Conservation (phyloP, 495 filamentous ascomycete species). For the Aspergillus bridgeri region DNA sequence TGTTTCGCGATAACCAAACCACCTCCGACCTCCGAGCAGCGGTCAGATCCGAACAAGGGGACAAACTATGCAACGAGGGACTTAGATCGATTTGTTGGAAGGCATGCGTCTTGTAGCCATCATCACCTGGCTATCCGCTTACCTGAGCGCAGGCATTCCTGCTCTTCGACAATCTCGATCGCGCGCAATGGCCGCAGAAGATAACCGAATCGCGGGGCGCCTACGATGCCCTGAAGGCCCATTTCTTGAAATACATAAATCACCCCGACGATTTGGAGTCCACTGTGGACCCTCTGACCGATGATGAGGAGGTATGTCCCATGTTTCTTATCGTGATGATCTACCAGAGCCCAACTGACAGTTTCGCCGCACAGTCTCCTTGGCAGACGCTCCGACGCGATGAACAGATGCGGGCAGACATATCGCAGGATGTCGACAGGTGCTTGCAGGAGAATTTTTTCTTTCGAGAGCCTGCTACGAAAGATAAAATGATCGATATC, state of each 20-base stretch:
- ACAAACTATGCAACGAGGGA: slow-evolving; percentile 63
- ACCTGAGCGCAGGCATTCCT: slow-evolving; percentile 63
- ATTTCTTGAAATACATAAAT: slow-evolving; percentile 75
- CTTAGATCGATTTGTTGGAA: slow-evolving; percentile 94
- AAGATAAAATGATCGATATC: slow-evolving; percentile 80
- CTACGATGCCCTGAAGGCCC: slow-evolving; percentile 67
- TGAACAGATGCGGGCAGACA: slow-evolving; percentile 80
- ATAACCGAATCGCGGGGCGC: slow-evolving; percentile 66
- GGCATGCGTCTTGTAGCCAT: slow-evolving; percentile 41
- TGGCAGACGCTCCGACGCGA: slow-evolving; percentile 83
- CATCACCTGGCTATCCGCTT: slow-evolving; percentile 10
- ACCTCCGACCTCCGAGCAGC: slow-evolving; percentile 63
- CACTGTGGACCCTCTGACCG: slow-evolving; percentile 77
- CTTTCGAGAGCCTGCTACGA: slow-evolving; percentile 76
- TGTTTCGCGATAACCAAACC: slow-evolving; percentile 56
- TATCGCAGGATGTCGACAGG: slow-evolving; percentile 90
- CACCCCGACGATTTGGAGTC: slow-evolving; percentile 76
- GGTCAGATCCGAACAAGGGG: slow-evolving; percentile 53
- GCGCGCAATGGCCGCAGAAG: slow-evolving; percentile 62
- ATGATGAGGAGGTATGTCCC: slow-evolving; percentile 70
- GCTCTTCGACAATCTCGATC: slow-evolving; percentile 67
- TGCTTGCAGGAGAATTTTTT: slow-evolving; percentile 90
- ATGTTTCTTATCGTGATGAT: background rate
- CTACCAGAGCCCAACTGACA: slow-evolving; percentile 36
- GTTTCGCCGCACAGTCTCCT: slow-evolving; percentile 63